These are phyloP conservation scores for Fragaria nilgerrensis DNA, from an alignment of 306 rosid species.

Conservation along the genomic window DNA sequence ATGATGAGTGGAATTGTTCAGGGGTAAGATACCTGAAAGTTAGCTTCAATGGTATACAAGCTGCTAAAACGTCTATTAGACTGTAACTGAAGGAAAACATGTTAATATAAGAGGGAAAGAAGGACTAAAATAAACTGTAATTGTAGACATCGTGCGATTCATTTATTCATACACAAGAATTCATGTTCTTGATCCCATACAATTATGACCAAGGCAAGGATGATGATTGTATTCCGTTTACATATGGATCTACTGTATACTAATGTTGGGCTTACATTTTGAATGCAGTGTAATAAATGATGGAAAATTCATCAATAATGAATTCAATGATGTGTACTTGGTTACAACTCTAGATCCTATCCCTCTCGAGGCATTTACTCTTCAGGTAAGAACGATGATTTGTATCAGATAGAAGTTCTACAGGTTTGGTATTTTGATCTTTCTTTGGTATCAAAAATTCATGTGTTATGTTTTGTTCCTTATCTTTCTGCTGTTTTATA, in stretches of 20 bases:
- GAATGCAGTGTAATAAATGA: slow-evolving; percentile 67
- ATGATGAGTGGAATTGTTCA: background rate
- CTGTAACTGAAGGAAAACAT: background rate
- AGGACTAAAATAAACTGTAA: background rate
- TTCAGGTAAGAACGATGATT: slow-evolving; percentile 63
- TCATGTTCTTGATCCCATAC: background rate
- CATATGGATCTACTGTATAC: slow-evolving; percentile 14
- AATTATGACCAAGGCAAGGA: background rate
- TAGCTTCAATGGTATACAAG: background rate
- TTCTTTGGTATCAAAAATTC: background rate
- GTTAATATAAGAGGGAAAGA: background rate
- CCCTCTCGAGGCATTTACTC: slow-evolving; percentile 86
- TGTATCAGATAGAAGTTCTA: slow-evolving; percentile 4
- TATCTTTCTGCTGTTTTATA: background rate
- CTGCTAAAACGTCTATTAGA: background rate
- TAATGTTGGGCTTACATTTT: slow-evolving; percentile 29
- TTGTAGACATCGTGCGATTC: background rate
- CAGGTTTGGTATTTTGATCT: background rate
- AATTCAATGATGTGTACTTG: slow-evolving; percentile 80
- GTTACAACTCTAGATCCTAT: slow-evolving; percentile 84
- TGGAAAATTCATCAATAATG: slow-evolving; percentile 78
- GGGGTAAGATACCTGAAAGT: background rate
- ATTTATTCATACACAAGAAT: background rate
- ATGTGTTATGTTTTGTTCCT: background rate
- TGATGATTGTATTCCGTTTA: background rate